phyloP scores from a whole-genome alignment of 1,139 yeast species.

The Lodderomyces jiufengensis region DNA sequence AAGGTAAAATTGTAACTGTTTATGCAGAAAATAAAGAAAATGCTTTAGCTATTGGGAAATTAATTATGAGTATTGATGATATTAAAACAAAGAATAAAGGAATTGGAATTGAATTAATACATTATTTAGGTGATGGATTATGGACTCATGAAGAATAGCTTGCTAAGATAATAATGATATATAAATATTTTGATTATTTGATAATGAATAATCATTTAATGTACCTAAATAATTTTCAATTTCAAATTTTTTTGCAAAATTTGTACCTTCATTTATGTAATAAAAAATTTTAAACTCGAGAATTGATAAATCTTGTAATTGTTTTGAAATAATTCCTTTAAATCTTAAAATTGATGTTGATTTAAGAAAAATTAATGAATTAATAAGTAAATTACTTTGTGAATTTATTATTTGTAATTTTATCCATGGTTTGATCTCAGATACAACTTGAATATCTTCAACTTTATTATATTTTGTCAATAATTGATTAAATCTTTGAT shows the following conservation, averaged over 20 bases:
- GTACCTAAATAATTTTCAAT: constrained; percentile 34
- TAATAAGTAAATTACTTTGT: background rate
- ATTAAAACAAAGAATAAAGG: constrained; percentile 83
- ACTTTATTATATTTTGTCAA: constrained; percentile 19
- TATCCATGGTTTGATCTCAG: constrained; percentile 8
- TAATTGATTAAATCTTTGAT: constrained; percentile 25
- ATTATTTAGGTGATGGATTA: constrained; percentile 87
- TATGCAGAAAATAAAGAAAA: constrained; percentile 92
- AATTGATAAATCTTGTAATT: constrained; percentile 14
- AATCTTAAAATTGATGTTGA: constrained; percentile 24
- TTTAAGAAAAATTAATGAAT: constrained; percentile 8
- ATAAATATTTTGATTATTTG: constrained; percentile 20
- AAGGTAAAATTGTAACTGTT: constrained; percentile 70
- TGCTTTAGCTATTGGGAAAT: constrained; percentile 85
- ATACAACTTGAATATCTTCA: background rate
- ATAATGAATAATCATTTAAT: constrained; percentile 33
- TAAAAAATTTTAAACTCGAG: constrained; percentile 19
- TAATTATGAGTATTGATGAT: constrained; percentile 87
- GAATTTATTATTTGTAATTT: constrained; percentile 3
- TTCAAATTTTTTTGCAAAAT: constrained; percentile 11
- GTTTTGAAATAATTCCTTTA: constrained; percentile 23
- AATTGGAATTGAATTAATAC: constrained; percentile 82
- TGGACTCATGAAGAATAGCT: constrained; percentile 52
- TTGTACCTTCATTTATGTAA: constrained; percentile 15
- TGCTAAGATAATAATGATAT: constrained; percentile 8